These are phyloP conservation scores for Rubia balearica DNA, from an alignment of 305 asterid species.

Conservation along the genomic window DNA sequence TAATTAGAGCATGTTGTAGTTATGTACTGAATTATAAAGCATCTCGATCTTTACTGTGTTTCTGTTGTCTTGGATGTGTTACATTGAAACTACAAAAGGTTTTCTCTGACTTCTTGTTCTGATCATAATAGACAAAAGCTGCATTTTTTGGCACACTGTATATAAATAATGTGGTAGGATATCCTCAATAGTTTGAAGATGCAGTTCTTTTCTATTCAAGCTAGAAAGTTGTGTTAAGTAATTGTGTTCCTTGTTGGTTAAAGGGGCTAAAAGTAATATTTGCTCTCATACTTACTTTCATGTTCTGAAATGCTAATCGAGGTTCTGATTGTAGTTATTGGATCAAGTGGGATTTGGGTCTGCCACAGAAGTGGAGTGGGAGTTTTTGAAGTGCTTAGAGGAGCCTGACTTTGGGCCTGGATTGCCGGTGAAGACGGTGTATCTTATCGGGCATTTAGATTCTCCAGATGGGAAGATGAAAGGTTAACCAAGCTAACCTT, in stretches of 20 bases:
- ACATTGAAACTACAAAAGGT: background rate
- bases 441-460: constrained; percentile 42
- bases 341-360: constrained; percentile 41
- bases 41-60: background rate
- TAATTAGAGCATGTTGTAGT: background rate
- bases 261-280: background rate
- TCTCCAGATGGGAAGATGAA: constrained; percentile 32
- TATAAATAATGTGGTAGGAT: background rate
- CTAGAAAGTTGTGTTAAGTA: background rate
- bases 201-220: background rate
- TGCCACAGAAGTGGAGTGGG: constrained; percentile 46
- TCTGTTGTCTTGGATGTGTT: background rate
- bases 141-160: background rate
- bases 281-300: background rate
- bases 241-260: background rate
- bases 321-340: constrained; percentile 45
- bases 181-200: background rate
- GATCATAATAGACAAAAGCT: background rate
- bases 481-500: constrained; percentile 34
- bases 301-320: constrained; percentile 1
- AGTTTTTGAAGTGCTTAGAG: constrained; percentile 43
- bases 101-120: background rate
- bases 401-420: constrained; percentile 96
- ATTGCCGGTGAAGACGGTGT: constrained; percentile 49
- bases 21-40: background rate